Percentiles rank a stretch among this genome's conserved stretches.
These are phyloP conservation scores for Trypanosoma vivax DNA, from an alignment of 208 protist species.

Conservation along the genomic window DNA sequence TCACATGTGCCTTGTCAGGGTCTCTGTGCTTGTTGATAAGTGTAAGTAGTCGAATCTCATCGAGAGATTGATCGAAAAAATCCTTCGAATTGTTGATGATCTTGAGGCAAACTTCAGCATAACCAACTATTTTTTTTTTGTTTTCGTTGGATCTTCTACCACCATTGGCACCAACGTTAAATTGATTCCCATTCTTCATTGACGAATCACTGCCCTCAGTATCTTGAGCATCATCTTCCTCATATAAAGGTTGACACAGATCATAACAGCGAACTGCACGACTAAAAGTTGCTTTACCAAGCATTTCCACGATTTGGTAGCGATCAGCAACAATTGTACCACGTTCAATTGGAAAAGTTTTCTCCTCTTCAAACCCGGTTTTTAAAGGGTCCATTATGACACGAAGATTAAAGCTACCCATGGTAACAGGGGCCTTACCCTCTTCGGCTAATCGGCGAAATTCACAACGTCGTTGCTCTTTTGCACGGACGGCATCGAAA, in stretches of 20 bases:
- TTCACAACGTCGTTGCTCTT: slow-evolving; percentile 54
- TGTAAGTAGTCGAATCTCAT: slow-evolving; percentile 94
- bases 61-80: slow-evolving; percentile 96
- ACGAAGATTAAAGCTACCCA: slow-evolving; percentile 86
- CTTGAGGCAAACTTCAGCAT: slow-evolving; percentile 92
- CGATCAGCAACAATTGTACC: slow-evolving; percentile 87
- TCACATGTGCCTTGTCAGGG: slow-evolving; percentile 83
- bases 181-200: not conserved
- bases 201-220: slow-evolving; percentile 9
- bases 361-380: slow-evolving; percentile 92
- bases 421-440: slow-evolving; percentile 55
- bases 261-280: slow-evolving; percentile 92
- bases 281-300: slow-evolving; percentile 94
- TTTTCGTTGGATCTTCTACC: slow-evolving; percentile 1
- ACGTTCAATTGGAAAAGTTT: slow-evolving; percentile 88
- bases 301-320: slow-evolving; percentile 92
- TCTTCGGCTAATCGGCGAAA: slow-evolving; percentile 68
- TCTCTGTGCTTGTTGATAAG: slow-evolving; percentile 90
- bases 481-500: slow-evolving; percentile 69
- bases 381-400: slow-evolving; percentile 89
- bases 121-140: slow-evolving; percentile 37
- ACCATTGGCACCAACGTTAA: not conserved
- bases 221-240: slow-evolving; percentile 41
- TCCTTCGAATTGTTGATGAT: slow-evolving; percentile 98
- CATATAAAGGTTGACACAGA: slow-evolving; percentile 77